Evolutionary conservation across 148 eudicot species (phyloP), one percentile per base, ranked within the genome.

Genomic region (Cornus suecica): DNA sequence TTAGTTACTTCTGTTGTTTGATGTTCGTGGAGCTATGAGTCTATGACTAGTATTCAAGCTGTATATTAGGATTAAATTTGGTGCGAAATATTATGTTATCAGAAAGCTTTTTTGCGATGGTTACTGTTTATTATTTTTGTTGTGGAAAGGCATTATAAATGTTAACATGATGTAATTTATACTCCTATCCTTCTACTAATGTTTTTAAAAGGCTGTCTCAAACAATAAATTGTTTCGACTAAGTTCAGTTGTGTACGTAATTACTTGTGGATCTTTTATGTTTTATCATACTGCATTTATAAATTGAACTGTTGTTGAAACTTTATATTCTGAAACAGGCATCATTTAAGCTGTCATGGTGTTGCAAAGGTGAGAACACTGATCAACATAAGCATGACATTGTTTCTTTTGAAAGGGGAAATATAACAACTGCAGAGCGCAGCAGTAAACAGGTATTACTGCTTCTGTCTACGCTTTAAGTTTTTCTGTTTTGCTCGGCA

Each of bases 371-470:
- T 73, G 87, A 90, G 73, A 86, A 89, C 15, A 83, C 87, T 80
- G 92, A 93, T 80, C 98, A 89, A 74, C 94, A 92, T 74, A 93
- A 93, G 81, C 98, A 93, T 66, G 98, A 95, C 48, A 76, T 95
- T 52, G 99, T 95, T 74, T 95, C 99, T 79, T 93, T 95, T 77
- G 99, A 90, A 62, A 91, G 82, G 84, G 99, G 99, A 69, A 84
- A 93, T 83, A 95, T 95, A 69, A 83, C 90, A 74, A 87, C 97
- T 25, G 87, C 97, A 37, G 91, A 90, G 74, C 94, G 98, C 41
- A 95, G 97, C 84, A 95, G 97, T 79, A 95, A 90, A 80, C 98
- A 95, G 99, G 99, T 93, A 94, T 67, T 66, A 54, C 66, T 62
- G 73, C 56, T 79, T 65, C 75, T 73, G 68, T 70, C 30, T 71